Evolutionary conservation across 2,329 filamentous ascomycete species (phyloP).

Genomic region (Ceratocystis harringtonii): DNA sequence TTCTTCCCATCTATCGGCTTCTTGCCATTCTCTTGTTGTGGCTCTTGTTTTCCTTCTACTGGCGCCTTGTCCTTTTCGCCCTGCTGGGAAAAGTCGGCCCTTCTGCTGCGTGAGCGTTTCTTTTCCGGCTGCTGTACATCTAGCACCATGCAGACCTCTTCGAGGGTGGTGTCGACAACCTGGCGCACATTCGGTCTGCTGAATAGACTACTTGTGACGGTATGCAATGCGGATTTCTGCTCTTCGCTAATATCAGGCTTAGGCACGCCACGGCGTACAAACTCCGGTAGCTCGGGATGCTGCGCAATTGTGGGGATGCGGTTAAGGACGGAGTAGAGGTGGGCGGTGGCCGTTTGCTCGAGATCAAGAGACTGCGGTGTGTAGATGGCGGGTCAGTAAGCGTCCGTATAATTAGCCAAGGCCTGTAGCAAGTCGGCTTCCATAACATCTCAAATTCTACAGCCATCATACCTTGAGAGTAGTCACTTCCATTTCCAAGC

Average conservation of each 20-base stretch:
- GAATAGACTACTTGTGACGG: slow-evolving; percentile 44
- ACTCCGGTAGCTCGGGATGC: slow-evolving; percentile 34
- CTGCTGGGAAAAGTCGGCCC: slow-evolving; percentile 20
- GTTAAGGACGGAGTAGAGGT: slow-evolving; percentile 40
- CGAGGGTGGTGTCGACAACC: slow-evolving; percentile 34
- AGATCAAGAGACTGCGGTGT: slow-evolving; percentile 38
- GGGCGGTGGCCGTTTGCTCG: slow-evolving; percentile 40
- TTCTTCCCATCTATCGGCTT: slow-evolving; percentile 22
- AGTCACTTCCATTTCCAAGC: slow-evolving; percentile 46
- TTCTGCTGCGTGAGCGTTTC: slow-evolving; percentile 24
- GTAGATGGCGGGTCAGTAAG: slow-evolving; percentile 13
- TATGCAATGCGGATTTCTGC: slow-evolving; percentile 37
- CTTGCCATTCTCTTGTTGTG: slow-evolving; percentile 16
- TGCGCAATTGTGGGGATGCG: slow-evolving; percentile 39
- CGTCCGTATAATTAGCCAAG: background rate
- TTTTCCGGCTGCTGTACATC: slow-evolving; percentile 35
- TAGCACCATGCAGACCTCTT: slow-evolving; percentile 34
- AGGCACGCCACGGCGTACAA: slow-evolving; percentile 32
- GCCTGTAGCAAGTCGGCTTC: background rate
- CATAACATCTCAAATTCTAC: too few relatives aligned
- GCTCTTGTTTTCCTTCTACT: slow-evolving; percentile 20
- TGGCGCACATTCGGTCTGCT: slow-evolving; percentile 37
- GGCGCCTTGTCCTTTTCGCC: slow-evolving; percentile 19
- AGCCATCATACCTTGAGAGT: slow-evolving; percentile 35
- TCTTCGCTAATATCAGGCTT: slow-evolving; percentile 39